Evolutionary conservation across 2,329 filamentous ascomycete species (phyloP), one percentile per base, ranked within the genome.

Genomic region (Falciphora oryzae): DNA sequence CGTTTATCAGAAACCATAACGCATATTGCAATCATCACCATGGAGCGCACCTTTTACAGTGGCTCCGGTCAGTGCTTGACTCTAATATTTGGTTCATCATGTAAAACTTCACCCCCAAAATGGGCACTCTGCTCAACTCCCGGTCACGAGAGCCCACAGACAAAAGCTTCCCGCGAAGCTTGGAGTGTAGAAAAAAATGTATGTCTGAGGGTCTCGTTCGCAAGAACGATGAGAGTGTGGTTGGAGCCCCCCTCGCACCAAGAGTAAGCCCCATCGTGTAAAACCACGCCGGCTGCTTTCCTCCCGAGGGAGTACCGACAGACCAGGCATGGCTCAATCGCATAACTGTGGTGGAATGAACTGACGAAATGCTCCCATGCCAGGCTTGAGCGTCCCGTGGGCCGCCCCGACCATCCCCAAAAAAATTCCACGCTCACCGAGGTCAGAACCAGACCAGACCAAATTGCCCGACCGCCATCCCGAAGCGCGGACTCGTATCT

Each of bases 201-300:
- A 50, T 57, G 38, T 32, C 44, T 25, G 44, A 7, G 44, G 27
- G 50, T 57, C 61, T 57, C 35, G 35, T 31, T 60, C 29, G 22
- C 18, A 16, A 61, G 44, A 53, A 53, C 44, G 62, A 58, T 14
- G 65, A 67, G 31, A 59, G 67, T 50, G 72, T 72, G 85, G 53
- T 65, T 75, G 73, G 74, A 79, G 76, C 78, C 80, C 90, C 90
- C 90, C 92, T 97, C 93, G 93, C 90, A 85, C 93, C 94, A 90
- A 97, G 92, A 97, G 97, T 98, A 93, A 97, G 94, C 94, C 94
- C 94, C 94, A 96, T 98, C 93, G 93, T 97, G 94, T 98, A 96
- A 38, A 97, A 91, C 84, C 79, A 77, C 56, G 75, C 74, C 69
- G 64, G 69, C 29, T 14, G 44, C 61, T 61, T 65, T 58, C 28